Base-by-base conservation (phyloP, 225 moss, liverwort and hornwort species). In the Bryum argenteum region DNA sequence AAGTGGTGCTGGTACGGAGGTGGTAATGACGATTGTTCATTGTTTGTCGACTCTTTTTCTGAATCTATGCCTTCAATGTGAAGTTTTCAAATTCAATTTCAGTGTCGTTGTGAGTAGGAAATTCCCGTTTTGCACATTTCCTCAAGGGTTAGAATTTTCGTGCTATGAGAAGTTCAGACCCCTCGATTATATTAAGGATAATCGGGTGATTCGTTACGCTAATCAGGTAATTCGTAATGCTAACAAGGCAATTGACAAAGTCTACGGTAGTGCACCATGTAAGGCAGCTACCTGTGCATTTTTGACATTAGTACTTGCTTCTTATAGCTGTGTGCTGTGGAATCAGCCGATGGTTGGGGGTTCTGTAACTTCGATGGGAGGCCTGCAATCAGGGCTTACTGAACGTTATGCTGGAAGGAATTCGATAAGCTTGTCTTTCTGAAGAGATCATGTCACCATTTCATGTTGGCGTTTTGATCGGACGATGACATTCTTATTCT, bases 381-480 rank as follows among this genome's bases (percentile, higher is more conserved):
- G 51, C 44, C 37, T 58, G 64, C 14, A 44, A 76, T 72, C 58
- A 73, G 77, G 69, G 73, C n/a, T n/a, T n/a, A n/a, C n/a, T n/a
- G n/a, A n/a, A n/a, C n/a, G n/a, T 42, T 66, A 22, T 55, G 48
- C 69, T 47, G 57, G 16, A 61, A 74, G 20, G 28, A 5, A 17
- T 70, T 10, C 6, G 17, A 58, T 41, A 26, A 61, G 12, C 26
- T 56, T 56, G 7, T 57, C 12, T 56, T 62, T 50, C n/a, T 7
- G 17, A 38, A n/a, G 47, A 69, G 24, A 17, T 61, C 66, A 12
- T 63, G 28, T 14, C 37, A 61, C 8, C 20, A 58, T 74, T 69
- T 50, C 28, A 13, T 26, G 41, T 48, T 56, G 57, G 18, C 28
- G 8, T 74, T 69, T 50, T 23, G 54, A 33, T 78, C 21, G 37